A percentile compares a stretch with the other conserved stretches of the same genome.
Conservation (phyloP, 169 alveolate species). For the Plasmodium gonderi region DNA sequence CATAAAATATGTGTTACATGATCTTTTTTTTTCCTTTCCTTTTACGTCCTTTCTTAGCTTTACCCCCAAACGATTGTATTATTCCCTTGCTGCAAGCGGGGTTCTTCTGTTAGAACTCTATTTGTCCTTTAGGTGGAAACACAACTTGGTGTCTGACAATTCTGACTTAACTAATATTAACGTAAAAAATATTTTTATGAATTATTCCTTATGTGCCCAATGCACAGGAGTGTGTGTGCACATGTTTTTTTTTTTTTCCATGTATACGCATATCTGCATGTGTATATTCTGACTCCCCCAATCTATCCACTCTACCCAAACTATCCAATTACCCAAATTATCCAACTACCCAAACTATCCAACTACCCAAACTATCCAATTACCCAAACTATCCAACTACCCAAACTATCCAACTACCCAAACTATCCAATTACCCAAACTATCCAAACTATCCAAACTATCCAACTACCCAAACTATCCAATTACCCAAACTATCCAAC, state of each 20-base stretch:
- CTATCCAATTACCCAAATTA: no score
- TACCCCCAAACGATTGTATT: background rate
- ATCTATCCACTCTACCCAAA: no score
- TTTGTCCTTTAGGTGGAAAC: constrained; percentile 22
- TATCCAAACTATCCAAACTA: no score
- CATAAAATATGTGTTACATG: background rate
- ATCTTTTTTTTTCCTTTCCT: background rate
- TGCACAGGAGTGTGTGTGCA: background rate
- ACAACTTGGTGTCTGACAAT: constrained; percentile 27
- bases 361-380: no score
- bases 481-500: no score
- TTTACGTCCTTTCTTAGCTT: background rate
- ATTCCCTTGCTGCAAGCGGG: background rate
- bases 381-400: no score
- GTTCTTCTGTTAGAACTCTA: background rate
- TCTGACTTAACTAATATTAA: constrained; percentile 17
- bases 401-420: no score
- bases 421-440: no score
- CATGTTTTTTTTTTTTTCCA: background rate
- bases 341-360: no score
- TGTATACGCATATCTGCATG: background rate
- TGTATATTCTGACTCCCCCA: no score
- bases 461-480: no score
- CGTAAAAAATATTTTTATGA: constrained; percentile 8
- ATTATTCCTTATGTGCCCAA: background rate